phyloP scores from a whole-genome alignment of 768 basidiomycete genomes.

The Boletus rubropictus region DNA sequence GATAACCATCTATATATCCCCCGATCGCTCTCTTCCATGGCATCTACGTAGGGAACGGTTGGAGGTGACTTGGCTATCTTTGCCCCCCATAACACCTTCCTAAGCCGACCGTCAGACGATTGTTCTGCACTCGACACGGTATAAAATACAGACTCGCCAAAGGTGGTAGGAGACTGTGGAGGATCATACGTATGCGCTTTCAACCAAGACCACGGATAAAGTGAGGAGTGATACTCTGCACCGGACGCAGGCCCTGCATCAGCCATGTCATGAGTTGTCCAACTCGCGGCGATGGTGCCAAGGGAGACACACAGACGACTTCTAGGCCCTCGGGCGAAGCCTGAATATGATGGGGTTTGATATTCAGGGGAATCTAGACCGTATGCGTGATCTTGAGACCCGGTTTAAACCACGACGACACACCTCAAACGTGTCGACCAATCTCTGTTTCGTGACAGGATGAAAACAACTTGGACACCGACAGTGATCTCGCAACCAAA shows the following conservation, averaged over 20 bases:
- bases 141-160: conserved; percentile 40
- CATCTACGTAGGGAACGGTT: conserved; percentile 63
- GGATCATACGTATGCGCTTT: conserved; percentile 77
- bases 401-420: conserved; percentile 6
- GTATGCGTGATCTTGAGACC: conserved; percentile 1
- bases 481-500: conserved; percentile 93
- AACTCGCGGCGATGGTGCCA: not conserved
- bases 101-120: not conserved
- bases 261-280: not conserved
- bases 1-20: conserved; percentile 79
- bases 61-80: conserved; percentile 73
- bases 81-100: conserved; percentile 78
- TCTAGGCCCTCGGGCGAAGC: conserved; percentile 58
- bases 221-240: conserved; percentile 60
- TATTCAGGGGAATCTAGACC: conserved; percentile 66
- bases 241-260: conserved; percentile 20
- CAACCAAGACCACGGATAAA: conserved; percentile 88
- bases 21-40: conserved; percentile 56
- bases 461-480: conserved; percentile 85
- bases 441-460: conserved; percentile 80
- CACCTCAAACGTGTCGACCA: conserved; percentile 82
- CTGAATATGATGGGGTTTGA: conserved; percentile 56
- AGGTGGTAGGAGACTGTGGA: conserved; percentile 26
- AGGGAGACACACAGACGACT: conserved; percentile 57
- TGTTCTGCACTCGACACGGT: not conserved